Evolutionary conservation across 129 eudicot genomes (phyloP).

Genomic region (Helichrysum umbraculigerum): DNA sequence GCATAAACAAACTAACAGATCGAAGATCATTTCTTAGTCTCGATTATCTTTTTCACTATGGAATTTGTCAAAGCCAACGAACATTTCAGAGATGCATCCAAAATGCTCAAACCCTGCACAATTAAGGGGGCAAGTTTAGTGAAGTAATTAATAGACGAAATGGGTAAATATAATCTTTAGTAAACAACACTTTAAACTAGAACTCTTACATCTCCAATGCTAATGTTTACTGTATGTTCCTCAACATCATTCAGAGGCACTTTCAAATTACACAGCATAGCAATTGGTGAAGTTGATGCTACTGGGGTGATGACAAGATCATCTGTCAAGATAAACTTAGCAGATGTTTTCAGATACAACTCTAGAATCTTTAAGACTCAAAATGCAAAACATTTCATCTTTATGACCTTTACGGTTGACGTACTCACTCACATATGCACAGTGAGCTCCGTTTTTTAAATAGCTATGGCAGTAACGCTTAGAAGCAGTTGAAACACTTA

Average conservation of each 20-base stretch:
- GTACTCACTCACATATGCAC: too few relatives aligned
- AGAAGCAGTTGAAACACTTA: not conserved
- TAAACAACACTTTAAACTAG: too few relatives aligned
- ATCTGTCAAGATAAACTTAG: constrained; percentile 28
- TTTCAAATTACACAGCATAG: not conserved
- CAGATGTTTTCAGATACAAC: not conserved
- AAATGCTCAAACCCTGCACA: constrained; percentile 18
- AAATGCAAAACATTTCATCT: not conserved
- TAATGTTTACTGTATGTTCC: constrained; percentile 14
- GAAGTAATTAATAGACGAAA: too few relatives aligned
- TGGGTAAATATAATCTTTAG: too few relatives aligned
- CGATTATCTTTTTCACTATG: not conserved
- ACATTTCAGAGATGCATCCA: constrained; percentile 10
- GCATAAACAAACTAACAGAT: too few relatives aligned
- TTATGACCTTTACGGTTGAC: not conserved
- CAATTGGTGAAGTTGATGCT: not conserved
- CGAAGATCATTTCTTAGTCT: not conserved
- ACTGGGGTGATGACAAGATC: constrained; percentile 11
- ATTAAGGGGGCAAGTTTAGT: not conserved
- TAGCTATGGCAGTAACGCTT: not conserved
- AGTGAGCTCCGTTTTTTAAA: not conserved
- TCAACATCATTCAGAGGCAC: constrained; percentile 12
- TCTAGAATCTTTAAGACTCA: not conserved
- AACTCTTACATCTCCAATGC: not conserved
- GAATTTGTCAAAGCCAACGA: constrained; percentile 1